phyloP scores from a whole-genome alignment of 805 yeast species.

The Millerozyma acaciae region DNA sequence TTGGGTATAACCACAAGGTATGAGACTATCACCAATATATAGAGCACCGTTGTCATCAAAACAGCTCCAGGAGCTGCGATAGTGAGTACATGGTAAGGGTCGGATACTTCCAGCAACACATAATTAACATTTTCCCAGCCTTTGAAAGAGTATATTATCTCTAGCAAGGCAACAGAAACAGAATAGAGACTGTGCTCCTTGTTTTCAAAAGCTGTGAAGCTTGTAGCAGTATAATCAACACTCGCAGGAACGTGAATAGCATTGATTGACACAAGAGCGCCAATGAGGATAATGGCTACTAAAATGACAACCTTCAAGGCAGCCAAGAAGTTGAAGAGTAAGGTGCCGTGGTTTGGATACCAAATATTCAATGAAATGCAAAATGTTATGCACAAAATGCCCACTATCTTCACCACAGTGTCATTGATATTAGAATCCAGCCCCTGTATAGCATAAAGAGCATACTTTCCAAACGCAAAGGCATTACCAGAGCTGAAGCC shows the following conservation, averaged over 20 bases:
- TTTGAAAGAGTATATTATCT: constrained; percentile 60
- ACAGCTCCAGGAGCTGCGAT: constrained; percentile 61
- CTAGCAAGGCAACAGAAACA: constrained; percentile 52
- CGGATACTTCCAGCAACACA: constrained; percentile 53
- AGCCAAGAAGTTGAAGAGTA: constrained; percentile 52
- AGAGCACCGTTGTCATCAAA: constrained; percentile 46
- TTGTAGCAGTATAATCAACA: constrained; percentile 22
- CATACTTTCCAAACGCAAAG: constrained; percentile 61
- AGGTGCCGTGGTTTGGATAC: constrained; percentile 48
- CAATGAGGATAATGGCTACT: constrained; percentile 45
- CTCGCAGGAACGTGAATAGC: constrained; percentile 17
- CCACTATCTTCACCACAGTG: constrained; percentile 44
- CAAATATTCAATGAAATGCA: constrained; percentile 46
- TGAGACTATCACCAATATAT: constrained; percentile 54
- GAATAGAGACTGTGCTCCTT: constrained; percentile 40
- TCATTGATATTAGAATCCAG: constrained; percentile 19
- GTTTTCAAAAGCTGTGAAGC: constrained; percentile 26
- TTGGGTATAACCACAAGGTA: constrained; percentile 53
- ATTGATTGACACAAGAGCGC: constrained; percentile 38
- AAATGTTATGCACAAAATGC: constrained; percentile 44
- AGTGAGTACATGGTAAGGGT: constrained; percentile 55
- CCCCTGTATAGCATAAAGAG: constrained; percentile 37
- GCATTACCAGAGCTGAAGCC: constrained; percentile 63
- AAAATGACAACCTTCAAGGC: constrained; percentile 50
- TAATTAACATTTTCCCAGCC: constrained; percentile 73